Evolutionary conservation across 2,329 filamentous ascomycete species (phyloP).

Genomic region (Aspergillus sp.): DNA sequence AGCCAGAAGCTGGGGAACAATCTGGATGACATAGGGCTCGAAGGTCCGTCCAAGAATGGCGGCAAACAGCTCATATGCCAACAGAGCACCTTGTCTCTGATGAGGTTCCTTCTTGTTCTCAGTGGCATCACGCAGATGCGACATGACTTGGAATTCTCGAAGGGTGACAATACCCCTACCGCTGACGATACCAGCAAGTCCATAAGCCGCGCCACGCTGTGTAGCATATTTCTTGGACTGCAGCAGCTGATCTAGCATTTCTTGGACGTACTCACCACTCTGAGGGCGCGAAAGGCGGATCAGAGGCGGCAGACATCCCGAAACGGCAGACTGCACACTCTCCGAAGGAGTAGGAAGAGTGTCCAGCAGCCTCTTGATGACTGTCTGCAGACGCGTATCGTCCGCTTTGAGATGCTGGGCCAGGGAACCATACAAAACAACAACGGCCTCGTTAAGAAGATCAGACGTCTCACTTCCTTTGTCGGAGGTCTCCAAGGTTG

Average conservation of each 20-base stretch:
- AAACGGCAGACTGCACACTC: slow-evolving; percentile 93
- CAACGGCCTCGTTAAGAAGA: slow-evolving; percentile 92
- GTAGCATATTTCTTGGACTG: slow-evolving; percentile 89
- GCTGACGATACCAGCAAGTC: slow-evolving; percentile 83
- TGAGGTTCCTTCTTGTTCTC: slow-evolving; percentile 94
- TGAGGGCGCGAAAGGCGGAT: slow-evolving; percentile 78
- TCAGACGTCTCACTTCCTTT: slow-evolving; percentile 80
- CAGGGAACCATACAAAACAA: slow-evolving; percentile 94
- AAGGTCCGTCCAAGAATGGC: slow-evolving; percentile 84
- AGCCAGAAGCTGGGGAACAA: slow-evolving; percentile 84
- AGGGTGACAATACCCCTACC: slow-evolving; percentile 83
- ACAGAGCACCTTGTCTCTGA: slow-evolving; percentile 81
- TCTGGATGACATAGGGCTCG: slow-evolving; percentile 94
- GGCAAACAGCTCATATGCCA: slow-evolving; percentile 89
- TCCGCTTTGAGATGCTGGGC: slow-evolving; percentile 82
- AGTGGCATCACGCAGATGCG: slow-evolving; percentile 74
- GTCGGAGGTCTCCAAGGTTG: slow-evolving; percentile 80
- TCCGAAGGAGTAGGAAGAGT: slow-evolving; percentile 95
- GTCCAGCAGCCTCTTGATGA: slow-evolving; percentile 80
- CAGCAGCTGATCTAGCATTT: slow-evolving; percentile 79
- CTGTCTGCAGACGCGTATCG: slow-evolving; percentile 84
- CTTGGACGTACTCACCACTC: slow-evolving; percentile 75
- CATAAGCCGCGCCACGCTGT: slow-evolving; percentile 91
- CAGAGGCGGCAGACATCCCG: slow-evolving; percentile 90
- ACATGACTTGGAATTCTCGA: slow-evolving; percentile 82